Conservation (phyloP, 176 grass and related monocot species). For the Juncus inflexus region DNA sequence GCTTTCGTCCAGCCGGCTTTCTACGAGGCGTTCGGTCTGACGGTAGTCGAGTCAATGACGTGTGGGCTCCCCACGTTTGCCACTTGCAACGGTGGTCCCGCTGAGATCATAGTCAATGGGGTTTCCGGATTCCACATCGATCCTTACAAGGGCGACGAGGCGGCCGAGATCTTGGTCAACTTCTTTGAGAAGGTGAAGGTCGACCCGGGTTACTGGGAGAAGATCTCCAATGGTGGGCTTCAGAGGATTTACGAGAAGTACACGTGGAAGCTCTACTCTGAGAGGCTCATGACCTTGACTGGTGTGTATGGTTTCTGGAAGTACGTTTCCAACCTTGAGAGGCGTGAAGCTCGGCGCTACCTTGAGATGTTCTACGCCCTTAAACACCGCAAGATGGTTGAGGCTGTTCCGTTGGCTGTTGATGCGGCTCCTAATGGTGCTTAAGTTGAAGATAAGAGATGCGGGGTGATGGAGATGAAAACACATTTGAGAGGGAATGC, state of each 20-base stretch:
- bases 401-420: slow-evolving; percentile 18
- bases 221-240: slow-evolving; percentile 75
- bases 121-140: slow-evolving; percentile 94
- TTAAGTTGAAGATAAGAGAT: slow-evolving; percentile 1
- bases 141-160: slow-evolving; percentile 85
- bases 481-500: slow-evolving; percentile 13
- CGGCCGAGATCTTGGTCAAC: slow-evolving; percentile 64
- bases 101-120: slow-evolving; percentile 86
- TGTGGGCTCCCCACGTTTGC: slow-evolving; percentile 88
- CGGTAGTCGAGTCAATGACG: slow-evolving; percentile 91
- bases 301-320: slow-evolving; percentile 98
- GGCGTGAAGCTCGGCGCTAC: slow-evolving; percentile 86
- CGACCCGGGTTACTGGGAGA: slow-evolving; percentile 73
- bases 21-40: slow-evolving; percentile 88
- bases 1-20: slow-evolving; percentile 96
- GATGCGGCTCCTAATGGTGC: background rate
- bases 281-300: slow-evolving; percentile 96
- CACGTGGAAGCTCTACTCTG: slow-evolving; percentile 98
- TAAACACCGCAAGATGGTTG: slow-evolving; percentile 79
- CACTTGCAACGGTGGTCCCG: slow-evolving; percentile 80
- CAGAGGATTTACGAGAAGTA: slow-evolving; percentile 98
- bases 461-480: background rate
- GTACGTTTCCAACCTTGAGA: slow-evolving; percentile 88
- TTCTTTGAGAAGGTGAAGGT: slow-evolving; percentile 76
- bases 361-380: slow-evolving; percentile 97